Evolutionary conservation across 1,284 basidiomycete genomes (phyloP).

Genomic region (Austroboletus niveus): DNA sequence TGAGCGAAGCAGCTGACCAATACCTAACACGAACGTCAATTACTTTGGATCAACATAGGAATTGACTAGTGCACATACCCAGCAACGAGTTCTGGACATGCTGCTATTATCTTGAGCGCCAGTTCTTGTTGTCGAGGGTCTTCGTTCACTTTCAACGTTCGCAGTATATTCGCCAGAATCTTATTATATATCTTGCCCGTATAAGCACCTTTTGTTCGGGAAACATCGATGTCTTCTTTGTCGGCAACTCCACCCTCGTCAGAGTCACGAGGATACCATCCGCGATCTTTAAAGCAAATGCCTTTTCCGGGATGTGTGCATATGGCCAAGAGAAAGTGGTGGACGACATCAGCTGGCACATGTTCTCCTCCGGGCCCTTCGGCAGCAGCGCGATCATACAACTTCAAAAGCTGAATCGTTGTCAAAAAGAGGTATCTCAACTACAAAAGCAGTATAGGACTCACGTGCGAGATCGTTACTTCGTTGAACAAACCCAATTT

Average conservation of each 20-base stretch:
- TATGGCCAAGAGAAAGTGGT: conserved; percentile 88
- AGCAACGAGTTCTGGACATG: conserved; percentile 85
- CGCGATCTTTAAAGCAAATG: conserved; percentile 85
- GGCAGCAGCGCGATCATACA: conserved; percentile 58
- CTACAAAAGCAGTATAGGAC: conserved; percentile 12
- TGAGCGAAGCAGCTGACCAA: conserved; percentile 72
- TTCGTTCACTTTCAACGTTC: conserved; percentile 76
- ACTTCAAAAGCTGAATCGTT: conserved; percentile 53
- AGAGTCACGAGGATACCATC: conserved; percentile 83
- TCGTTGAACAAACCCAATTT: conserved; percentile 72
- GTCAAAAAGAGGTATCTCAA: not conserved
- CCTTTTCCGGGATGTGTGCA: conserved; percentile 82
- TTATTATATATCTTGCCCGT: conserved; percentile 76
- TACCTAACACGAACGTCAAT: conserved; percentile 47
- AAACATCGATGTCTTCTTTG: conserved; percentile 24
- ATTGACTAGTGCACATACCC: conserved; percentile 46
- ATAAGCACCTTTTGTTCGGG: conserved; percentile 28
- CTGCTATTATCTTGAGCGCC: conserved; percentile 70
- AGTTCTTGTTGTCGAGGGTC: conserved; percentile 86
- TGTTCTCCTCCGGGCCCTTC: conserved; percentile 55
- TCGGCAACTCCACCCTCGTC: conserved; percentile 27
- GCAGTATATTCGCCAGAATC: conserved; percentile 76
- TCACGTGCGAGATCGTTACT: conserved; percentile 57
- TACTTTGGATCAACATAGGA: not conserved
- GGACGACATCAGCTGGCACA: conserved; percentile 76